These are phyloP conservation scores for Globisporangium parvum DNA, from an alignment of 352 stramenopile species.

Conservation along the genomic window DNA sequence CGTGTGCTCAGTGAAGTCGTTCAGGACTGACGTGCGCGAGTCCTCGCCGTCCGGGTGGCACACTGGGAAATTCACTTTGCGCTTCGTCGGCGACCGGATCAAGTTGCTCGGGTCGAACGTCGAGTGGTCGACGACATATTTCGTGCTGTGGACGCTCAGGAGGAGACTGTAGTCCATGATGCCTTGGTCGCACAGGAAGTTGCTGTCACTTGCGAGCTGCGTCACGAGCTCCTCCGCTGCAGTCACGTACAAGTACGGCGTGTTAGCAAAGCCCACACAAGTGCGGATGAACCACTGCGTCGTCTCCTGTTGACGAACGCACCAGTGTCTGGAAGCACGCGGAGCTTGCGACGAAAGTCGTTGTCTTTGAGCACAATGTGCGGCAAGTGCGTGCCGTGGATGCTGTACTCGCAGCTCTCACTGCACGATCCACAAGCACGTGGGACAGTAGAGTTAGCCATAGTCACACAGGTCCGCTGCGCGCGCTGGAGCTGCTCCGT, in stretches of 20 bases:
- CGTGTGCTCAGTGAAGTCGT: slow-evolving; percentile 24
- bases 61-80: slow-evolving; percentile 65
- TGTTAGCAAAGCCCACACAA: background rate
- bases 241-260: background rate
- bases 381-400: slow-evolving; percentile 67
- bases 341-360: slow-evolving; percentile 81
- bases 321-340: slow-evolving; percentile 54
- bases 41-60: slow-evolving; percentile 54
- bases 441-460: background rate
- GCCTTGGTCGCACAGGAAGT: slow-evolving; percentile 67
- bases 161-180: slow-evolving; percentile 90
- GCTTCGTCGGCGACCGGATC: slow-evolving; percentile 52
- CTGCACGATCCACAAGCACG: slow-evolving; percentile 14
- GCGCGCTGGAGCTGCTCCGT: background rate
- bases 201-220: slow-evolving; percentile 65
- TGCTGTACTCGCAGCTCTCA: slow-evolving; percentile 70
- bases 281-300: background rate
- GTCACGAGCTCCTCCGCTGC: slow-evolving; percentile 48
- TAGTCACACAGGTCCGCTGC: background rate
- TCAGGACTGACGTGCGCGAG: slow-evolving; percentile 31
- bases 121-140: slow-evolving; percentile 75
- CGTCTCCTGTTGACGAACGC: background rate
- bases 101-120: slow-evolving; percentile 27
- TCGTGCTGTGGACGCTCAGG: slow-evolving; percentile 80
- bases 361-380: slow-evolving; percentile 86